Evolutionary conservation across 2,329 filamentous ascomycete genomes (phyloP), one percentile per base, ranked within the genome.

Genomic region (Penicillium digitatum): DNA sequence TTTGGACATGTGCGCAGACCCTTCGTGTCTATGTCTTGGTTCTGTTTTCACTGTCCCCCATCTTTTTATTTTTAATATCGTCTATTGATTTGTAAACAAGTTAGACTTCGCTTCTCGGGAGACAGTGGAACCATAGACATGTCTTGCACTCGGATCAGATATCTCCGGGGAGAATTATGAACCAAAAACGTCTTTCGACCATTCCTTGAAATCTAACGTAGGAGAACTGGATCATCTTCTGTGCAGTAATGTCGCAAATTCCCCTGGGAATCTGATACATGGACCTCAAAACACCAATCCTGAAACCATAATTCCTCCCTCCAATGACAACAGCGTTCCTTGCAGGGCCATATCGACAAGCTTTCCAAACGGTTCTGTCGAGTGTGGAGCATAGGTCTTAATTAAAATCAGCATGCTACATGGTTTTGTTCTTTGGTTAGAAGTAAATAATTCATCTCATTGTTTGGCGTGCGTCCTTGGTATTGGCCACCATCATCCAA

Each of bases 61-160:
- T 48, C 46, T 57, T 45, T 52, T 11, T 32, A 5, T 37, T 11
- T 56, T 48, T 32, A n/a, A n/a, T n/a, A 59, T 52, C 44, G 35
- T 38, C 39, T 64, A 62, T 51, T 50, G 46, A 55, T 58, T 67
- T 64, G 56, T 60, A 63, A 60, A 65, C 56, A 52, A n/a, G 42
- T 60, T 69, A 69, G 67, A 70, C 58, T 66, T 62, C 56, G 39
- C 48, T 68, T 61, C 59, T 58, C 50, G 54, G 58, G 57, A 54
- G 59, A 57, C 37, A 45, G 48, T 32, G 42, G 34, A 50, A 27
- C 34, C 5, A 24, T 40, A 52, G 44, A 52, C 47, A 32, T 50
- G 38, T n/a, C 47, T 42, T 53, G 37, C n/a, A 48, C 27, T 48
- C n/a, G 45, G 45, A 49, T 42, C 20, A 31, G 34, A 45, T 38